Conservation (phyloP, 1,284 basidiomycete species). For the Fistulinella cinereoalba region DNA sequence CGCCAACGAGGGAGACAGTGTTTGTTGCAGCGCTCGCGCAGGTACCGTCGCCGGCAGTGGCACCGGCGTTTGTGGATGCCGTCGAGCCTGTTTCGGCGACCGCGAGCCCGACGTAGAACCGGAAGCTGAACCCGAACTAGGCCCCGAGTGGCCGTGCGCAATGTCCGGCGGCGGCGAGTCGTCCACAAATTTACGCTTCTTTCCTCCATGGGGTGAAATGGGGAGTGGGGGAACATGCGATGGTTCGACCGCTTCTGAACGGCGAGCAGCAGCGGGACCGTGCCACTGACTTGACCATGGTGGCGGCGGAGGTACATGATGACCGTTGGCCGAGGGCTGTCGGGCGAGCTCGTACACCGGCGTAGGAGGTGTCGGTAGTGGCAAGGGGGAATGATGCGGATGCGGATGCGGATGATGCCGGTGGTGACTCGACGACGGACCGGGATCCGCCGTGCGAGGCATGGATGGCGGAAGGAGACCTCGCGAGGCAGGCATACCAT, state of each 20-base stretch:
- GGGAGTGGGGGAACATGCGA: constrained; percentile 21
- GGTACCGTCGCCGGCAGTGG: constrained; percentile 24
- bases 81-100: constrained; percentile 33
- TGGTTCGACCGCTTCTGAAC: constrained; percentile 29
- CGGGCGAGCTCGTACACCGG: constrained; percentile 35
- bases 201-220: constrained; percentile 33
- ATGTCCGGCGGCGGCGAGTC: constrained; percentile 32
- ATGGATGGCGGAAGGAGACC: constrained; percentile 21
- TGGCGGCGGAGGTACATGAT: constrained; percentile 55
- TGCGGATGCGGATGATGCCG: constrained; percentile 28
- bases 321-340: constrained; percentile 29
- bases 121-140: constrained; percentile 12
- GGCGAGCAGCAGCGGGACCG: constrained; percentile 16
- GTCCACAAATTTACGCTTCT: constrained; percentile 46
- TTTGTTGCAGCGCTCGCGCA: constrained; percentile 43
- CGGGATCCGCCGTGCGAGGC: constrained; percentile 27
- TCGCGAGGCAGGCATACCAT: constrained; percentile 30
- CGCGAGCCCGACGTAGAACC: constrained; percentile 23
- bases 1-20: constrained; percentile 42
- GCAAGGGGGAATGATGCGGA: constrained; percentile 32
- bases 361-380: constrained; percentile 34
- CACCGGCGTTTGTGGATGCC: constrained; percentile 34
- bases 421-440: constrained; percentile 31
- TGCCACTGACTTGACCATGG: constrained; percentile 64
- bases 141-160: constrained; percentile 10